Conservation (phyloP, 1,284 basidiomycete genomes). For the Pseudozyma sp. region DNA sequence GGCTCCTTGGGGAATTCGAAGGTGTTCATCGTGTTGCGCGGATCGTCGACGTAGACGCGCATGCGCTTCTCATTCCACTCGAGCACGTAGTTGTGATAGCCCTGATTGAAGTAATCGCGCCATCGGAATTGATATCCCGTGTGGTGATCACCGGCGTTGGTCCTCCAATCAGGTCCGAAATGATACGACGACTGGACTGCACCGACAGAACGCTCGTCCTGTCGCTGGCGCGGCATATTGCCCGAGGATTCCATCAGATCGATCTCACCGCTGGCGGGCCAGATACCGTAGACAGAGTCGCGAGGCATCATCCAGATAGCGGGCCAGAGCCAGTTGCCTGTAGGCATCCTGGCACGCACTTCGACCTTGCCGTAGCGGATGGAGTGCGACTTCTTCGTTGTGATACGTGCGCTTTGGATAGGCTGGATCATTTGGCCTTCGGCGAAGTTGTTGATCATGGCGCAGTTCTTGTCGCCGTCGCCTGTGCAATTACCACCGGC, state of each 20-base stretch:
- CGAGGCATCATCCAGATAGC: slow-evolving; percentile 87
- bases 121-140: slow-evolving; percentile 79
- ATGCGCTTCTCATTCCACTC: slow-evolving; percentile 85
- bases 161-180: slow-evolving; percentile 75
- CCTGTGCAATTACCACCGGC: slow-evolving; percentile 77
- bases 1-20: slow-evolving; percentile 74
- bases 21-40: slow-evolving; percentile 76
- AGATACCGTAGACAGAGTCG: slow-evolving; percentile 76
- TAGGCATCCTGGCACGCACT: slow-evolving; percentile 81
- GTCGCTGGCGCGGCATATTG: slow-evolving; percentile 74
- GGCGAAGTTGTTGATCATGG: slow-evolving; percentile 70
- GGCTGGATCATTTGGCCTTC: slow-evolving; percentile 77
- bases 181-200: slow-evolving; percentile 75
- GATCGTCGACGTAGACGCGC: slow-evolving; percentile 76
- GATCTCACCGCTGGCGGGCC: slow-evolving; percentile 82
- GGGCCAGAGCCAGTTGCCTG: slow-evolving; percentile 81
- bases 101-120: slow-evolving; percentile 77
- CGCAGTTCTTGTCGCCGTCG: slow-evolving; percentile 72
- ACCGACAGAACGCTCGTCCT: slow-evolving; percentile 69
- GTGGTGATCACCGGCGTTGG: slow-evolving; percentile 75
- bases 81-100: slow-evolving; percentile 81
- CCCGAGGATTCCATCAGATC: slow-evolving; percentile 78
- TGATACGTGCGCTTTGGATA: slow-evolving; percentile 81
- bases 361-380: slow-evolving; percentile 86
- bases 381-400: slow-evolving; percentile 75